Base-by-base conservation (phyloP, 2,329 filamentous ascomycete genomes). In the Monosporascus sp. region DNA sequence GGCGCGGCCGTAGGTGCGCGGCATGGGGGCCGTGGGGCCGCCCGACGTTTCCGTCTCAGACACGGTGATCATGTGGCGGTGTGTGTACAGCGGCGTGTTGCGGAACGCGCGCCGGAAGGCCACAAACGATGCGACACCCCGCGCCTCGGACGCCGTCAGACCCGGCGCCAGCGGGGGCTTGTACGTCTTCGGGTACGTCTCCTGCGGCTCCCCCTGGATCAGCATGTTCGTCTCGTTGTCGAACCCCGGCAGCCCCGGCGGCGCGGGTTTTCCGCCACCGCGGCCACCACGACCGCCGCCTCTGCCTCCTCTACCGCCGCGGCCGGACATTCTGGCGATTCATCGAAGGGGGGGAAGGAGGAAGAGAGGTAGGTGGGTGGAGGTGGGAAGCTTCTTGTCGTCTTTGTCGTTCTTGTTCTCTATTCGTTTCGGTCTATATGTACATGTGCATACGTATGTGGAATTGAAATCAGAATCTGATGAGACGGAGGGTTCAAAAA, bases 101-200 rank as follows among this genome's bases (percentile, higher is more conserved):
- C 83, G 81, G 60, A 79, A 74, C 60, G 82, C 78, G 58, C 78
- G 79, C 49, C 80, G 79, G 63, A 84, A 75, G 45, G 80, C 73
- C 59, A 84, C 73, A 61, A 81, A 78, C 63, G 74, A 74, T 40
- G 76, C 72, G 55, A 84, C 73, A 54, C 75, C 69, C 55, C 71
- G 72, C 41, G 70, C 68, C 62, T 84, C 81, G 52, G 70, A 64
- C 17, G 65, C 57, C 40, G 71, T 70, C 53, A 81, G 71, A 8
- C 70, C 63, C 24, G 74, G 72, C 1, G 78, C 73, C 9, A 65
- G 64, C 3, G 79, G 78, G 2, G 82, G 73, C 22, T 72, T 60
- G 66, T 80, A 83, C 27, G 55, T 53, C 54, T 74, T 72, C 0
- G 81, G 81, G 55, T 84, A 84, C 9, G 81, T 76, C 59, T 84